Evolutionary conservation across 2,329 filamentous ascomycete species (phyloP).

Genomic region (Ophiostoma ulmi): DNA sequence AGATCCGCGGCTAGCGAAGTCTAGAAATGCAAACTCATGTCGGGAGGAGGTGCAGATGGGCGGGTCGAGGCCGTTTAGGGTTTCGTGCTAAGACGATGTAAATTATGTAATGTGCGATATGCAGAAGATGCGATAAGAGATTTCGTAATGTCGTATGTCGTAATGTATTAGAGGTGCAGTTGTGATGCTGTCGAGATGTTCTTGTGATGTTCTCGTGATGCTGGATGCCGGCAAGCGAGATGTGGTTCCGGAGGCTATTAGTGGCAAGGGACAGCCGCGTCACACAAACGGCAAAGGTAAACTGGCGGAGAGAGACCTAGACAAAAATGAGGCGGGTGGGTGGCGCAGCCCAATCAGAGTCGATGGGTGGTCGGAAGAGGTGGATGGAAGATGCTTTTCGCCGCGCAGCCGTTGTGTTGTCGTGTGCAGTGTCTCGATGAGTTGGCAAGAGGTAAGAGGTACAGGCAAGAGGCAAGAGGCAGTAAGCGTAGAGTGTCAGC

Average conservation of each 20-base stretch:
- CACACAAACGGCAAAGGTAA: not conserved
- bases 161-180: not conserved
- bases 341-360: not conserved
- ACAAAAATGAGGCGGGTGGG: not conserved
- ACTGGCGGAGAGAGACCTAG: not conserved
- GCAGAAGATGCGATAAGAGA: not conserved
- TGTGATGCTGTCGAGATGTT: not conserved
- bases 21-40: constrained; percentile 1
- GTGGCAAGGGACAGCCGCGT: constrained; percentile 9
- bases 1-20: constrained; percentile 9
- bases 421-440: not conserved
- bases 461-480: not conserved
- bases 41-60: not conserved
- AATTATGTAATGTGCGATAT: not conserved
- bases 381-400: not conserved
- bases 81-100: not conserved
- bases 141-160: not conserved
- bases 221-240: not conserved
- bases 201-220: not conserved
- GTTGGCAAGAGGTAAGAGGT: not conserved
- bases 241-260: not conserved
- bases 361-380: not conserved
- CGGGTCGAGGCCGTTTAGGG: not conserved
- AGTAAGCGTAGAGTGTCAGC: not conserved
- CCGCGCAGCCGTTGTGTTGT: not conserved